Percentiles rank a stretch among this genome's conserved stretches.
These are phyloP conservation scores for Lachnellula willkommii DNA, from an alignment of 2,329 filamentous ascomycete species.

Conservation along the genomic window DNA sequence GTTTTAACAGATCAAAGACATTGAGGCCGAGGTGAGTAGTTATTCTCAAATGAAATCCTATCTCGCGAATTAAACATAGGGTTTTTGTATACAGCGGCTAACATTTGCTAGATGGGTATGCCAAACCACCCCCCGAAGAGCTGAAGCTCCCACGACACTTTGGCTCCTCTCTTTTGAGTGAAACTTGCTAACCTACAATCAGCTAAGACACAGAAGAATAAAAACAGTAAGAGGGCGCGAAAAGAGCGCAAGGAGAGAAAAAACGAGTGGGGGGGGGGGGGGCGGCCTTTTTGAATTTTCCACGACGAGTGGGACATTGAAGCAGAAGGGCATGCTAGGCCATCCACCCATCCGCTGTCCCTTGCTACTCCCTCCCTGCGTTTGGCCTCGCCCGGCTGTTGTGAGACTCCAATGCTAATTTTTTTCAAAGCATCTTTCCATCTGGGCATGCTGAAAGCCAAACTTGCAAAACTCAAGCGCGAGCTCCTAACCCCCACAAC, in stretches of 20 bases:
- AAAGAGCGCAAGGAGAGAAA: too few species aligned
- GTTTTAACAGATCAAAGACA: conserved; percentile 75
- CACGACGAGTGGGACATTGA: too few species aligned
- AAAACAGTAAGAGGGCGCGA: conserved; percentile 50
- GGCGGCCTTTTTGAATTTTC: too few species aligned
- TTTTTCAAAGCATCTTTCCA: conserved; percentile 63
- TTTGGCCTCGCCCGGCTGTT: neutral
- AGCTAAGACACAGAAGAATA: conserved; percentile 96
- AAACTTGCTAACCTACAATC: conserved; percentile 51
- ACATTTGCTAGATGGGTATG: neutral
- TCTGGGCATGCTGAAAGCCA: conserved; percentile 94
- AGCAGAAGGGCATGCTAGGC: too few species aligned
- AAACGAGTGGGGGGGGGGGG: too few species aligned
- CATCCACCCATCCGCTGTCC: too few species aligned
- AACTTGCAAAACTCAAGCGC: conserved; percentile 94
- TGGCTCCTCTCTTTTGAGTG: neutral
- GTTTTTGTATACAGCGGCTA: neutral
- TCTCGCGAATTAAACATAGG: neutral
- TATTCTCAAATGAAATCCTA: conserved; percentile 7
- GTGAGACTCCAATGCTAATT: neutral
- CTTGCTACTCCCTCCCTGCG: too few species aligned
- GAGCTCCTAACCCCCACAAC: conserved; percentile 84
- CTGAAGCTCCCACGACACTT: too few species aligned
- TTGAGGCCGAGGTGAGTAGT: conserved; percentile 80
- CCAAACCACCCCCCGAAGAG: too few species aligned